A percentile compares a stretch with the other conserved stretches of the same genome.
phyloP scores from a whole-genome alignment of 495 filamentous ascomycete species.

The Chaetomidium leptoderma region DNA sequence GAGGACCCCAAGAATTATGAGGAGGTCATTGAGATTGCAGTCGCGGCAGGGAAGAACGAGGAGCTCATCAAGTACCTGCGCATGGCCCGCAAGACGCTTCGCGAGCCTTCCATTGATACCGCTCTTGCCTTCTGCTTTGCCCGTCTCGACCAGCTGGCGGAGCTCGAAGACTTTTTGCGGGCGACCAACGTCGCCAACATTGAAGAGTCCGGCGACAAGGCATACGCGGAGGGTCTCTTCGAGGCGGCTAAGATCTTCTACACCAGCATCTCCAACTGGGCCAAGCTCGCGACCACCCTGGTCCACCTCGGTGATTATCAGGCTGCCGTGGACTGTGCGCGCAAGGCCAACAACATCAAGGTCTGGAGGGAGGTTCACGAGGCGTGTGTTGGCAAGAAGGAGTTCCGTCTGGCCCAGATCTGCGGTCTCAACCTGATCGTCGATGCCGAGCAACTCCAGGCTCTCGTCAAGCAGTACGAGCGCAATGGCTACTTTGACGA shows the following conservation, averaged over 20 bases:
- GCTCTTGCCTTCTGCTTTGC: conserved; percentile 90
- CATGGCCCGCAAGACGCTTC: conserved; percentile 95
- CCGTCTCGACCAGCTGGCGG: conserved; percentile 81
- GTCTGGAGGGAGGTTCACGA: conserved; percentile 99
- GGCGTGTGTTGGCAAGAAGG: conserved; percentile 96
- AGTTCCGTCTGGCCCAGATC: conserved; percentile 98
- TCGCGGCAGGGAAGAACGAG: conserved; percentile 94
- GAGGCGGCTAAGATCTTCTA: conserved; percentile 99
- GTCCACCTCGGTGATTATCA: conserved; percentile 97
- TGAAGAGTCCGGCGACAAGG: conserved; percentile 95
- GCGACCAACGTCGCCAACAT: conserved; percentile 91
- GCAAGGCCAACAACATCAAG: conserved; percentile 99
- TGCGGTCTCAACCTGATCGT: conserved; percentile 98
- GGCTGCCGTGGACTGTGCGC: conserved; percentile 94
- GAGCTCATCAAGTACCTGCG: conserved; percentile 94
- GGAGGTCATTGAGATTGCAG: conserved; percentile 95
- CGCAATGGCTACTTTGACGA: conserved; percentile 97
- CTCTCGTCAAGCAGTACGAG: conserved; percentile 95
- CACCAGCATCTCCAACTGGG: conserved; percentile 98
- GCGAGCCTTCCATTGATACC: conserved; percentile 92
- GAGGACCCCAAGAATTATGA: conserved; percentile 86
- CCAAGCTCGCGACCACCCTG: conserved; percentile 93
- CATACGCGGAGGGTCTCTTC: conserved; percentile 89
- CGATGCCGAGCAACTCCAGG: conserved; percentile 91
- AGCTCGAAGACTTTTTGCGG: conserved; percentile 95